Evolutionary conservation across 108 stramenopile species (phyloP).

Genomic region (Stephanodiscus triporus): DNA sequence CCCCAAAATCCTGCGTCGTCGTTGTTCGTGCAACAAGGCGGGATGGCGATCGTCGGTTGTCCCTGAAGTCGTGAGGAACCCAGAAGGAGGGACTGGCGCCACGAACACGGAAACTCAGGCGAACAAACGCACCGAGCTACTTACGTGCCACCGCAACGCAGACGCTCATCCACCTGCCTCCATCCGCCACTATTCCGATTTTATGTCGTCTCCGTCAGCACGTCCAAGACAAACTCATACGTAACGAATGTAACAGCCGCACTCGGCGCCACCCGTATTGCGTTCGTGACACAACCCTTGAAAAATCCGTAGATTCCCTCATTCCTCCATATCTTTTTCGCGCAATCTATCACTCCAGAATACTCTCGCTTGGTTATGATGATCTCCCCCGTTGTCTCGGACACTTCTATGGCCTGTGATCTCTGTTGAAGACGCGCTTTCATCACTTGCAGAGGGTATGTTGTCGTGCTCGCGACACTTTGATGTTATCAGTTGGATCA

Average conservation of each 20-base stretch:
- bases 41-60: too few species aligned
- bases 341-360: slow-evolving; percentile 65
- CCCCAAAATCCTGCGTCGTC: too few species aligned
- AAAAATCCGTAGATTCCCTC: slow-evolving; percentile 94
- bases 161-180: not conserved
- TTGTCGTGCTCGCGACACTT: slow-evolving; percentile 81
- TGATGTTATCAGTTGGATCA: not conserved
- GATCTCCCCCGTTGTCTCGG: slow-evolving; percentile 66
- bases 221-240: slow-evolving; percentile 87
- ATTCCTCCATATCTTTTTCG: slow-evolving; percentile 59
- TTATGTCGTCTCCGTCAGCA: slow-evolving; percentile 21
- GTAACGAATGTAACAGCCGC: slow-evolving; percentile 97
- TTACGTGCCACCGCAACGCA: too few species aligned
- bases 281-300: slow-evolving; percentile 94
- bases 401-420: slow-evolving; percentile 68
- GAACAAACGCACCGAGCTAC: too few species aligned
- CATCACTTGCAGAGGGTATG: slow-evolving; percentile 95
- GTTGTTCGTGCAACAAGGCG: too few species aligned
- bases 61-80: too few species aligned
- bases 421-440: slow-evolving; percentile 97
- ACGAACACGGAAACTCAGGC: too few species aligned
- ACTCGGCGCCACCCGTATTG: slow-evolving; percentile 94
- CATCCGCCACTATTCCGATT: too few species aligned
- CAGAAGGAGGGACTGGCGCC: too few species aligned
- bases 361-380: slow-evolving; percentile 73